phyloP scores from a whole-genome alignment of 148 eudicot species.

The Chenopodium album region DNA sequence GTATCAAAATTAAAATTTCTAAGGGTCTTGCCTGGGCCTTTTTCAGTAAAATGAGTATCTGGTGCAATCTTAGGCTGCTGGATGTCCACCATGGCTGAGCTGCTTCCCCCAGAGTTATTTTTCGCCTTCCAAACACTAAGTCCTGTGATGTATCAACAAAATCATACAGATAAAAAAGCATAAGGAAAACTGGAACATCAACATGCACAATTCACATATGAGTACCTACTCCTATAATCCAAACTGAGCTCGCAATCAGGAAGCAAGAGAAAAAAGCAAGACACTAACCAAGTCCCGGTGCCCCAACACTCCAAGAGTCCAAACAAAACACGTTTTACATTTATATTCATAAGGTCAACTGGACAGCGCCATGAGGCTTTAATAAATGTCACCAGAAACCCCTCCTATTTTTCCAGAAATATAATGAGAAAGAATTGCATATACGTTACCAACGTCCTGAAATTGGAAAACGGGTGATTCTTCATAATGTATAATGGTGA shows the following conservation, averaged over 20 bases:
- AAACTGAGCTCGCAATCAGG: not conserved
- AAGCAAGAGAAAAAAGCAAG: not conserved
- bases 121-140: conserved; percentile 80
- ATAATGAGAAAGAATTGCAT: not conserved
- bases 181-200: not conserved
- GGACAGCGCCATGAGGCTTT: too few relatives aligned
- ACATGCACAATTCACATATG: conserved; percentile 10
- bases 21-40: conserved; percentile 63
- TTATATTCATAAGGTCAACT: not conserved
- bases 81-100: conserved; percentile 46
- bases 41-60: conserved; percentile 36
- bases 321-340: not conserved
- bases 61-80: conserved; percentile 45
- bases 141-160: conserved; percentile 35
- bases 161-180: not conserved
- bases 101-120: conserved; percentile 64
- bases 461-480: not conserved
- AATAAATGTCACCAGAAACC: not conserved
- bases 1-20: conserved; percentile 69
- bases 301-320: not conserved
- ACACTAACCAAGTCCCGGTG: not conserved
- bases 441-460: not conserved
- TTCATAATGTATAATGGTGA: too few relatives aligned
- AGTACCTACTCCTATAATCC: not conserved
- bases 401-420: not conserved